Evolutionary conservation across 2,329 filamentous ascomycete genomes (phyloP).

Genomic region (Arthrobotrys megalospora): DNA sequence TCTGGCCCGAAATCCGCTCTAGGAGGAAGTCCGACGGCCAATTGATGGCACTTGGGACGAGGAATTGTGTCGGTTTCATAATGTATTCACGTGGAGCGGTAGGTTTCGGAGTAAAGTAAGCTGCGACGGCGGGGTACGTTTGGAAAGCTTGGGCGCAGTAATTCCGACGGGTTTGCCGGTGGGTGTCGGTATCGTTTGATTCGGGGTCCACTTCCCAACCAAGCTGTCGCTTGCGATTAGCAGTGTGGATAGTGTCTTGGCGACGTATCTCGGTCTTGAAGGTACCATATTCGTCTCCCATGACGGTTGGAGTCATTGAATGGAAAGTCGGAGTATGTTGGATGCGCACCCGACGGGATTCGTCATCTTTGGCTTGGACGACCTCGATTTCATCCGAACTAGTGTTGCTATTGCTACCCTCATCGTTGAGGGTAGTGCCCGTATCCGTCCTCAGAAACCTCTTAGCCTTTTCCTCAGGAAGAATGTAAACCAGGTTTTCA

Average conservation of each 20-base stretch:
- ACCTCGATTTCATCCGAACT: slow-evolving; percentile 5
- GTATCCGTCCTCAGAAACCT: slow-evolving; percentile 10
- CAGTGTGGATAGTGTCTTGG: slow-evolving; percentile 11
- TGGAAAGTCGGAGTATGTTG: slow-evolving; percentile 6
- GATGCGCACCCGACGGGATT: slow-evolving; percentile 20
- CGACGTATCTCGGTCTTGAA: slow-evolving; percentile 34
- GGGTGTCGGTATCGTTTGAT: slow-evolving; percentile 31
- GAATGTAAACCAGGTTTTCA: slow-evolving; percentile 27
- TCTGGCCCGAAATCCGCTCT: slow-evolving; percentile 1
- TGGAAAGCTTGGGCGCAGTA: slow-evolving; percentile 27
- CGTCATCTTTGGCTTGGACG: not conserved
- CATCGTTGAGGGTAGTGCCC: not conserved
- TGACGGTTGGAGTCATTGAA: slow-evolving; percentile 19
- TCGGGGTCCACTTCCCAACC: slow-evolving; percentile 35
- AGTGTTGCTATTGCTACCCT: not conserved
- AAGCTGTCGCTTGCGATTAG: slow-evolving; percentile 36
- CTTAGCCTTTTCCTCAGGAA: not conserved
- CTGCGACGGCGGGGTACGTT: slow-evolving; percentile 13
- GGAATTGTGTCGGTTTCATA: slow-evolving; percentile 20
- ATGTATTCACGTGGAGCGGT: not conserved
- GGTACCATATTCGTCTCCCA: not conserved
- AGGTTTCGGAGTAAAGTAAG: slow-evolving; percentile 23
- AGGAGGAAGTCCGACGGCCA: slow-evolving; percentile 33
- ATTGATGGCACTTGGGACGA: slow-evolving; percentile 15
- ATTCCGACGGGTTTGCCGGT: slow-evolving; percentile 34